Percentiles rank a stretch among this genome's conserved stretches.
phyloP scores from a whole-genome alignment of 306 rosid species.

The cucumber (Cucumis sativus) region Cucumber_9930_V3 NC_026661.2:13017501-13018000 shows the following conservation, averaged over 20 bases:
- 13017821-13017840: background rate
- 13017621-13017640: too few relatives aligned
- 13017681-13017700: too few relatives aligned
- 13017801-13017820: background rate
- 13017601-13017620: too few relatives aligned
- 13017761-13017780: background rate
- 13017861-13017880: background rate
- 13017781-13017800: background rate
- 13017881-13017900: background rate
- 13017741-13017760: background rate
- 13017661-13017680: too few relatives aligned
- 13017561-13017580: too few relatives aligned
- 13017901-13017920: background rate
- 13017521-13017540: too few relatives aligned
- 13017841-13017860: background rate
- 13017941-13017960: background rate
- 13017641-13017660: too few relatives aligned
- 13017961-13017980: background rate
- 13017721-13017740: too few relatives aligned
- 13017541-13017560: too few relatives aligned
- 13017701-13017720: too few relatives aligned
- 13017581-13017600: too few relatives aligned
- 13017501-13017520: too few relatives aligned
- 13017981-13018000: conserved; percentile 56
- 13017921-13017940: background rate